phyloP scores from a whole-genome alignment of 176 grass and related monocot species.

The Themeda triandra region DNA sequence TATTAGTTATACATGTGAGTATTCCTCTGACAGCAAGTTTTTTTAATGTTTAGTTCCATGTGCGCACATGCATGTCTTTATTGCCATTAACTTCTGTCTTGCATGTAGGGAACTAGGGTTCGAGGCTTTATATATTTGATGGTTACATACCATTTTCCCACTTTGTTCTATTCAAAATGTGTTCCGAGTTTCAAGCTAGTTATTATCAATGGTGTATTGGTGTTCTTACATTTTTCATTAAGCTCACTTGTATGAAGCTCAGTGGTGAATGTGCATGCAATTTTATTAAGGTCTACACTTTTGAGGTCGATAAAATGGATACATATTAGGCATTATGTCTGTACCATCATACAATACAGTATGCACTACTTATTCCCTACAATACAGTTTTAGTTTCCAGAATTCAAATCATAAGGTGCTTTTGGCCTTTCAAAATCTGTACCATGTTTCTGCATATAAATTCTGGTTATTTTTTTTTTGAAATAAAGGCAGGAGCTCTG shows the following conservation, averaged over 20 bases:
- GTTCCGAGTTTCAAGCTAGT: background rate
- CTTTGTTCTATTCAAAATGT: background rate
- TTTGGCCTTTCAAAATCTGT: background rate
- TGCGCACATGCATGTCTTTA: conserved; percentile 30
- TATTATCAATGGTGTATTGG: background rate
- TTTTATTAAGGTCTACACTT: conserved; percentile 6
- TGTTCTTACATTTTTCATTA: background rate
- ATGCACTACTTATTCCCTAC: background rate
- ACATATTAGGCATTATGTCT: background rate
- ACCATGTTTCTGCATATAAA: background rate
- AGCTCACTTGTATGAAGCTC: background rate
- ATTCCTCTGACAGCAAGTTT: conserved; percentile 24
- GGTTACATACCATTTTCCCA: background rate
- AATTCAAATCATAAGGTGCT: background rate
- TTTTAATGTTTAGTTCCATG: conserved; percentile 14
- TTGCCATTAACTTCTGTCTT: background rate
- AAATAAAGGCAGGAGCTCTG: no score
- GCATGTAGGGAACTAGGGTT: background rate
- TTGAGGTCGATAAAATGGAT: background rate
- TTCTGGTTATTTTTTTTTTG: background rate
- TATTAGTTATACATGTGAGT: conserved; percentile 99
- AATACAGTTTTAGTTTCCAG: conserved; percentile 7
- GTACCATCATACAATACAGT: background rate
- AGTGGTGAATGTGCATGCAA: background rate
- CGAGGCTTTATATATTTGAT: conserved; percentile 21